Evolutionary conservation across 202 grass and related monocot species (phyloP).

Genomic region (Brachypodium distachyon): DNA sequence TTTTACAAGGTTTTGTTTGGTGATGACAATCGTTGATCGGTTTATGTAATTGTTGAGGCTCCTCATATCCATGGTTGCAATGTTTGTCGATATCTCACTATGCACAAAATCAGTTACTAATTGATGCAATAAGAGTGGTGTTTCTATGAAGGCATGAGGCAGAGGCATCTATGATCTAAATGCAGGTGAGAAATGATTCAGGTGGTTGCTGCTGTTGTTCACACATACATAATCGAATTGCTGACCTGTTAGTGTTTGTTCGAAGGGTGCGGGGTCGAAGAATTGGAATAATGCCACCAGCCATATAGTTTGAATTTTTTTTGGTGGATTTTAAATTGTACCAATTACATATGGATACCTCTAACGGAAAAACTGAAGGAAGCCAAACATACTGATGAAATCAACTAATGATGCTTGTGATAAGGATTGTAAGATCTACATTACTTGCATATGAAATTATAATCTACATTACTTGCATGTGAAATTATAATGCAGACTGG

Average conservation of each 20-base stretch:
- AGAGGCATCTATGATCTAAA: too few relatives aligned
- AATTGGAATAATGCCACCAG: not conserved
- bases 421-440: not conserved
- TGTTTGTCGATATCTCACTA: not conserved
- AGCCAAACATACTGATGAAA: not conserved
- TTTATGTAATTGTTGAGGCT: not conserved
- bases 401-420: not conserved
- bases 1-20: slow-evolving; percentile 76
- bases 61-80: not conserved
- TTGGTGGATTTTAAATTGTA: not conserved
- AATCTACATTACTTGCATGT: not conserved
- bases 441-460: too few relatives aligned
- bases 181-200: not conserved
- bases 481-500: not conserved
- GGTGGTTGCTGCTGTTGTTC: not conserved
- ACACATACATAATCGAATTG: not conserved
- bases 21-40: slow-evolving; percentile 19
- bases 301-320: not conserved
- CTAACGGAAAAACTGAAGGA: not conserved
- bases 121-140: not conserved
- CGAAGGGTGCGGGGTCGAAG: not conserved
- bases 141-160: not conserved
- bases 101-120: not conserved
- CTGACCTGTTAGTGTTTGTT: not conserved
- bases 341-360: not conserved